Evolutionary conservation across 208 protist genomes (phyloP), one percentile per base, ranked within the genome.

Genomic region (Leishmania guyanensis): DNA sequence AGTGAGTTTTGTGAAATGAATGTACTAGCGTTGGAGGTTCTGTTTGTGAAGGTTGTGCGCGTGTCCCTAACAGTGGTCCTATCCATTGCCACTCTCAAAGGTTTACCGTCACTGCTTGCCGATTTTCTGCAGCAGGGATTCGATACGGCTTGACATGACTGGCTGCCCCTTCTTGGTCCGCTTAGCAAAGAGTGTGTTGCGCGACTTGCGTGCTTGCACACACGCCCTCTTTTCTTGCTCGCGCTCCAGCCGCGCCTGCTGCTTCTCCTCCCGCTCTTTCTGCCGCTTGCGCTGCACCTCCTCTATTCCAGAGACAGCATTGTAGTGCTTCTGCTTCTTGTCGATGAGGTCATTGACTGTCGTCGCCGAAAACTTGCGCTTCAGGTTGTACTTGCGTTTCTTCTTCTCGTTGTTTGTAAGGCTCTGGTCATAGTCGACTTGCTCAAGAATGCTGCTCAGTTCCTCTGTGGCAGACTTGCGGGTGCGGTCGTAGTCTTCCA

Each of bases 371-470:
- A 90, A 96, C 77, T 98, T 97, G 36, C 92, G 91, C 84, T 98
- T 98, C 75, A 97, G 56, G 79, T 96, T 96, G 75, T 87, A 98
- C 87, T 95, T 97, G 14, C 91, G 87, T 65, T 90, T 90, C 83
- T 94, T 94, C 83, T 96, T 96, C 71, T 98, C 91, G 70, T 91
- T 90, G 84, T 96, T 96, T 26, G 95, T 95, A 20, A 98, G 86
- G 73, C 89, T 96, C 77, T 96, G 91, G 77, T 98, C 93, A 75
- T 96, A 89, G 81, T 96, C 92, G 72, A 98, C 86, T 17, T 86
- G 72, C 70, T 97, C 84, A 8, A 98, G 80, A 39, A 58, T 82
- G n/a, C 91, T 84, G 51, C 80, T 80, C 2, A 98, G 88, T 3
- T 76, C 12, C 1, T 84, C 78, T 0, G 87, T 66, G 20, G 89